A percentile compares a stretch with the other conserved stretches of the same genome.
phyloP scores from a whole-genome alignment of 148 eudicot species.

The Hydrangea macrophylla region DNA sequence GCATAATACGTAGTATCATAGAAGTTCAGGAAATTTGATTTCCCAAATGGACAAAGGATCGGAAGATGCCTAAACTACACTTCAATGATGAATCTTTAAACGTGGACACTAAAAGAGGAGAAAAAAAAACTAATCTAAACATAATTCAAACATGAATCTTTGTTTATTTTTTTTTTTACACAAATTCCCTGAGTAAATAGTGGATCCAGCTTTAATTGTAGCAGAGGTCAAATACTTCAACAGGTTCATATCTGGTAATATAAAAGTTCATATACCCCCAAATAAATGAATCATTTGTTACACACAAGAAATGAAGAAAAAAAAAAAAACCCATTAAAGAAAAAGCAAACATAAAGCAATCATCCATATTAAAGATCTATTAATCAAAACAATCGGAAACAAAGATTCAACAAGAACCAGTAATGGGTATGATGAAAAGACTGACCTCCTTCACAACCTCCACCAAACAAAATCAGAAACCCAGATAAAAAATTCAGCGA shows the following conservation, averaged over 20 bases:
- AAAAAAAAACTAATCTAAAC: too few species aligned
- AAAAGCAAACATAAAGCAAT: background rate
- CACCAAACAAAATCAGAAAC: constrained; percentile 87
- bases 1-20: too few species aligned
- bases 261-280: background rate
- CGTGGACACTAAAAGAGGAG: too few species aligned
- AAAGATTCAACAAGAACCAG: background rate
- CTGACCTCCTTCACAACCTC: constrained; percentile 91
- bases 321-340: background rate
- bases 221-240: background rate
- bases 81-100: too few species aligned
- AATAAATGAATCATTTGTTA: background rate
- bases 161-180: too few species aligned
- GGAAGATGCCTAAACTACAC: background rate
- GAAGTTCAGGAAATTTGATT: background rate
- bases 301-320: background rate
- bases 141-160: too few species aligned
- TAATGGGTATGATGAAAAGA: constrained; percentile 10
- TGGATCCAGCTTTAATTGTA: background rate
- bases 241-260: background rate
- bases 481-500: constrained; percentile 70
- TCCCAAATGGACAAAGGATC: background rate
- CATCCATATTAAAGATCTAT: background rate
- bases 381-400: background rate
- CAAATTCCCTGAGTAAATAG: too few species aligned